Evolutionary conservation across 1,284 basidiomycete genomes (phyloP), one percentile per base, ranked within the genome.

Genomic region (Naganishia liquefaciens): DNA sequence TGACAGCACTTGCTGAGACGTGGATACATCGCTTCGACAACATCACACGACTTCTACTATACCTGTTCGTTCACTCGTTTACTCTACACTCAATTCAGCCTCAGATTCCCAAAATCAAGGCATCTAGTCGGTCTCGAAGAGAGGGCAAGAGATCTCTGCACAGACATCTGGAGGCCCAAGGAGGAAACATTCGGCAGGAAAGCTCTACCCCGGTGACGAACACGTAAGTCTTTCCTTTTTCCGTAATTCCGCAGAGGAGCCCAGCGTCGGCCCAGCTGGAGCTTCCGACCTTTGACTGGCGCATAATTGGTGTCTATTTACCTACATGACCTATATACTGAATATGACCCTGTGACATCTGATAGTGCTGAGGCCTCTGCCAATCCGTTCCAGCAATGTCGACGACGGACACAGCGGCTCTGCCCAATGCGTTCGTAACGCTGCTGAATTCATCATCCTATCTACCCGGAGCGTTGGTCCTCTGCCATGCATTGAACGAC

Each of bases 381-480:
- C 25, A 11, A n/a, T n/a, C 27, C 23, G 7, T 9, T 49, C 13
- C 49, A 17, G n/a, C 10, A 27, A 11, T 37, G 5, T 19, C 33
- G 15, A 50, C 39, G 21, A 42, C 46, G 21, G 33, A 19, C 2
- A 33, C 25, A 33, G 23, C 57, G 21, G 5, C 44, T 15, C 44
- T 50, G 5, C 57, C 57, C 23, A 60, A 60, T 51, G 64, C 64
- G 51, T 91, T 94, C 76, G 89, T 88, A 72, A 93, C 93, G 40
- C 88, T 97, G 70, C 81, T 97, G 74, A 93, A 93, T 54, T 90
- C 91, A 40, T 88, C 94, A 74, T 83, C 84, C 23, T 99, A 98
- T 80, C 87, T 98, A 51, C 91, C 93, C 43, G 95, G 95, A 63
- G 92, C 90, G 23, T 87, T 98, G 69, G 86, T 90, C 63, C 82